Percentiles rank a stretch among this genome's conserved stretches.
These are phyloP conservation scores for Oryza nivara DNA, from an alignment of 176 grass and related monocot genomes.

Conservation along the genomic window DNA sequence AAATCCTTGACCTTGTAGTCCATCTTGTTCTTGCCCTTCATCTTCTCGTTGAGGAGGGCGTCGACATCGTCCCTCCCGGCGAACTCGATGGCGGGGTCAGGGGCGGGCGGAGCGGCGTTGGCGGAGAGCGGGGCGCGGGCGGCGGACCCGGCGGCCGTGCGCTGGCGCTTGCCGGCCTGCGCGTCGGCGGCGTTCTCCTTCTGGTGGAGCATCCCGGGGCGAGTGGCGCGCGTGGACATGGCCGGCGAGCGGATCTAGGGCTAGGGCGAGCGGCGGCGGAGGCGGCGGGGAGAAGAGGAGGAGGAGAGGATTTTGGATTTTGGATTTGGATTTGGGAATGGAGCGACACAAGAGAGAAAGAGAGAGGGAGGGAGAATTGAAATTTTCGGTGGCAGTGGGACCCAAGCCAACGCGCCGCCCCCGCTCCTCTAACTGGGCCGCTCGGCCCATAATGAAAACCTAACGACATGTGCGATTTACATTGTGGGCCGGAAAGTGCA, in stretches of 20 bases:
- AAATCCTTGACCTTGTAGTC: conserved; percentile 54
- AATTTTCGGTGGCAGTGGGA: not conserved
- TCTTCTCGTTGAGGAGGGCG: conserved; percentile 68
- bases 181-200: conserved; percentile 50
- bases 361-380: conserved; percentile 30
- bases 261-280: not conserved
- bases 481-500: too few relatives aligned
- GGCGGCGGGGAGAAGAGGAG: not conserved
- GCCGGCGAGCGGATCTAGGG: conserved; percentile 25
- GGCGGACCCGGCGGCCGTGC: conserved; percentile 28
- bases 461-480: too few relatives aligned
- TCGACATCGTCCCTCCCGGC: conserved; percentile 62
- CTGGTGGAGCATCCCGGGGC: conserved; percentile 23
- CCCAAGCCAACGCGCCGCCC: too few relatives aligned
- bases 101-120: not conserved
- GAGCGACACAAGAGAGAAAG: not conserved
- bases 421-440: too few relatives aligned
- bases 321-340: not conserved
- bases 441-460: too few relatives aligned
- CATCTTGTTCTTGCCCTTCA: conserved; percentile 82
- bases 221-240: conserved; percentile 44
- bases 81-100: conserved; percentile 56
- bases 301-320: conserved; percentile 38
- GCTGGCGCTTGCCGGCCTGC: conserved; percentile 51
- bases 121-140: conserved; percentile 41